These are phyloP conservation scores for Talaromyces thailandensis DNA, from an alignment of 495 filamentous ascomycete species.

Conservation along the genomic window DNA sequence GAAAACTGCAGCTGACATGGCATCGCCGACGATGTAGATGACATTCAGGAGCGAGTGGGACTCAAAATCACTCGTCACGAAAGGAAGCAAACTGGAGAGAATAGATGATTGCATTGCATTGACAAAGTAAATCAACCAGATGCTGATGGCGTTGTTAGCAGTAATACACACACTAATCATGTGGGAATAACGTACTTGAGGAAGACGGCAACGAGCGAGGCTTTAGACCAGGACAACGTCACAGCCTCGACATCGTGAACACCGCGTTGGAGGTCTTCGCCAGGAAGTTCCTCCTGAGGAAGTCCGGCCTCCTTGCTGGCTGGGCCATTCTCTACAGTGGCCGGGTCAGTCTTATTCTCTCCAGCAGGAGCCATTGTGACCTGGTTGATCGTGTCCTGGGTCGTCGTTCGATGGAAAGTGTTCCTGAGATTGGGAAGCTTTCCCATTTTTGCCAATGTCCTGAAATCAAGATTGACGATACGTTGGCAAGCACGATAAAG, in stretches of 20 bases:
- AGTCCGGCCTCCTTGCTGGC: neutral
- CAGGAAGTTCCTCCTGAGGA: constrained; percentile 5
- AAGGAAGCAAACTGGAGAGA: constrained; percentile 20
- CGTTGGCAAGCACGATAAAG: neutral
- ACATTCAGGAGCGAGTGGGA: constrained; percentile 24
- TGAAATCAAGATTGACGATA: neutral
- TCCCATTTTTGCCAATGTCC: neutral
- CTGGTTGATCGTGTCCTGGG: constrained; percentile 4
- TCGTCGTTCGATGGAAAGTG: constrained; percentile 8
- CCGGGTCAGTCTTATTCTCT: constrained; percentile 6
- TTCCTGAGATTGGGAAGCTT: neutral
- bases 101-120: constrained; percentile 32
- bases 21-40: constrained; percentile 19
- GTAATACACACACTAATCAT: neutral
- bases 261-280: constrained; percentile 26
- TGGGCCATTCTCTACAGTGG: constrained; percentile 1
- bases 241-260: constrained; percentile 36
- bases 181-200: constrained; percentile 19
- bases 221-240: constrained; percentile 31
- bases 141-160: constrained; percentile 18
- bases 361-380: neutral
- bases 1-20: constrained; percentile 52
- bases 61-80: constrained; percentile 21
- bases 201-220: constrained; percentile 30
- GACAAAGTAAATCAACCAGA: constrained; percentile 39